Evolutionary conservation across 768 basidiomycete genomes (phyloP), one percentile per base, ranked within the genome.

Genomic region (Tricholomella constricta): DNA sequence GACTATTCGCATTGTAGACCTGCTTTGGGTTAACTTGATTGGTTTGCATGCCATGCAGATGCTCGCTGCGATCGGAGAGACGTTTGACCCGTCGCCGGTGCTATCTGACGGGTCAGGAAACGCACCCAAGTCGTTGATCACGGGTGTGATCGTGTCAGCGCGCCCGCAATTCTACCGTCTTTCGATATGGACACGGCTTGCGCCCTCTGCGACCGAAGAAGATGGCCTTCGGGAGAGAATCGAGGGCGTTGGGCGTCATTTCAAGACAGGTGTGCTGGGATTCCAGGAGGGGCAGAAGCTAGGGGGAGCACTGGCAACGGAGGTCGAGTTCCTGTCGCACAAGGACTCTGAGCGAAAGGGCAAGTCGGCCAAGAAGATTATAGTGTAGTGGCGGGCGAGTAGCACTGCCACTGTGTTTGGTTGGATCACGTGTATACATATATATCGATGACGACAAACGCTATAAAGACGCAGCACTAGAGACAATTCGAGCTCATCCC

Each of bases 51-150:
- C n/a, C n/a, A n/a, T n/a, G n/a, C 70, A 98, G 97, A 98, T 98
- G 96, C 85, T 99, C 53, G 97, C 97, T 55, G 97, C 96, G 40
- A 99, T 99, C 60, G 97, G 97, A 48, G 97, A 99, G 74, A 99
- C 94, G 0, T 98, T 97, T 69, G 97, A 98, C 71, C 93, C 95
- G 14, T 82, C 86, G 48, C 80, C 91, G 43, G 79, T 85, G 20
- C 65, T 66, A 53, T 64, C 72, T 41, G 81, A 76, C 68, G 56
- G 79, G 72, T 40, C 58, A 57, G 66, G 59, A 45, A 69, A 70
- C 15, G 77, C 73, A 35, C 75, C 75, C 7, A 77, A 78, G 58
- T 85, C 86, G 32, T 75, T 92, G 60, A 87, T 89, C 61, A 98
- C 95, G 0, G 94, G 94, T 45, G 94, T 97, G 46, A 98, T 99